These are phyloP conservation scores for Buxus sempervirens DNA, from an alignment of 164 flowering plant species.

Conservation along the genomic window DNA sequence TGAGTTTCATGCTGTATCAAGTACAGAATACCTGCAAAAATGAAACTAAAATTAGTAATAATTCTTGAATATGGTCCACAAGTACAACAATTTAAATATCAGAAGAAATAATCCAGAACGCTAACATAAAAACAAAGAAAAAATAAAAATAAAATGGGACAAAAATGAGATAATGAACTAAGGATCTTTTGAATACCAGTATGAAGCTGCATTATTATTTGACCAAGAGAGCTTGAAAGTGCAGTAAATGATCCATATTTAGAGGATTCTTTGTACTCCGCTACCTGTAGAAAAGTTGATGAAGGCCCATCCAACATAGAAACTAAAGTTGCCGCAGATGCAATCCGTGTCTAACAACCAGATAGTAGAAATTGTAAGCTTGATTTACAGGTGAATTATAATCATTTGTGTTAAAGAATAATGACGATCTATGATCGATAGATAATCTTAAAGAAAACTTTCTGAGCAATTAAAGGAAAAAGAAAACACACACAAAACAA, in stretches of 20 bases:
- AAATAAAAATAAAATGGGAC: too few relatives aligned
- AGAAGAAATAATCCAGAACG: background rate
- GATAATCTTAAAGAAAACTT: too few relatives aligned
- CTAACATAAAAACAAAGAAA: constrained; percentile 2
- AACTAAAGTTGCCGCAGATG: constrained; percentile 67
- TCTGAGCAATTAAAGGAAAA: too few relatives aligned
- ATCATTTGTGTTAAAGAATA: background rate
- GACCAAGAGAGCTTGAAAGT: constrained; percentile 84
- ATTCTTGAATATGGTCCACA: background rate
- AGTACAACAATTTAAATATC: background rate
- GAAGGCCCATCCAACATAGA: constrained; percentile 81
- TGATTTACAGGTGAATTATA: background rate
- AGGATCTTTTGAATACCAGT: constrained; percentile 39
- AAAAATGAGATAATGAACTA: constrained; percentile 1
- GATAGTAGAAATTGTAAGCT: constrained; percentile 4
- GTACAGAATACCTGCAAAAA: constrained; percentile 61
- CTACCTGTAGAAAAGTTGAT: constrained; percentile 73
- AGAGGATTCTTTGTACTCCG: constrained; percentile 72
- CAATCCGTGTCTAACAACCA: constrained; percentile 53
- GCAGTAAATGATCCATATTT: constrained; percentile 78
- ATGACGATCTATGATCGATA: too few relatives aligned
- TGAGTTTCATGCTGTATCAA: constrained; percentile 65
- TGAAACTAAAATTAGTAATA: background rate
- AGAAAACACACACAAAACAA: too few relatives aligned
- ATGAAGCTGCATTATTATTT: constrained; percentile 89